These are phyloP conservation scores for Suillus americanus DNA, from an alignment of 768 basidiomycete genomes.

Conservation along the genomic window DNA sequence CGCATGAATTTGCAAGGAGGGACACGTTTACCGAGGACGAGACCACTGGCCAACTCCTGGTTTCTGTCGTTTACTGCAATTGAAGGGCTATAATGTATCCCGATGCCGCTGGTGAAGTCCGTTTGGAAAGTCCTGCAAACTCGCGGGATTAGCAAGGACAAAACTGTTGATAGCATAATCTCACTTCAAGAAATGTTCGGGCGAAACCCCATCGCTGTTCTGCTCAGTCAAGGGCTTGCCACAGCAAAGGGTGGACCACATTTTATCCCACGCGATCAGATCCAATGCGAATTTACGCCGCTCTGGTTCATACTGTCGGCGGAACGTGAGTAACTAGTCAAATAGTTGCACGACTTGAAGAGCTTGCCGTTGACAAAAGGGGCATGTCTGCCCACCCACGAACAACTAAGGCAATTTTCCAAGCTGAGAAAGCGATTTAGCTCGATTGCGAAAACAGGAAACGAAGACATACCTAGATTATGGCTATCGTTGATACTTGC, in stretches of 20 bases:
- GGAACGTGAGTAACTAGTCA: background rate
- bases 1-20: constrained; percentile 46
- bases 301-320: constrained; percentile 49
- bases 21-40: constrained; percentile 51
- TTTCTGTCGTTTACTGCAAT: constrained; percentile 31
- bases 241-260: constrained; percentile 50
- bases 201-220: constrained; percentile 37
- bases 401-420: constrained; percentile 52
- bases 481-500: constrained; percentile 54
- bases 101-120: constrained; percentile 46
- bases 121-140: constrained; percentile 40
- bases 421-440: constrained; percentile 30
- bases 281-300: constrained; percentile 54
- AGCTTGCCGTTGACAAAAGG: constrained; percentile 44
- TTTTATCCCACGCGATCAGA: constrained; percentile 53
- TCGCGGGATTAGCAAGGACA: background rate
- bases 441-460: background rate
- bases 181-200: constrained; percentile 45
- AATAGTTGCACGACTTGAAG: background rate
- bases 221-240: constrained; percentile 45
- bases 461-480: constrained; percentile 40
- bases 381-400: constrained; percentile 46
- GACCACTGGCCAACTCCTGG: constrained; percentile 37
- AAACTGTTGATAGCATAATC: constrained; percentile 8
- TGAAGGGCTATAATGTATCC: constrained; percentile 48